Percentiles rank a stretch among this genome's conserved stretches.
phyloP scores from a whole-genome alignment of 2,329 filamentous ascomycete species.

The Metarhizium guizhouense region DNA sequence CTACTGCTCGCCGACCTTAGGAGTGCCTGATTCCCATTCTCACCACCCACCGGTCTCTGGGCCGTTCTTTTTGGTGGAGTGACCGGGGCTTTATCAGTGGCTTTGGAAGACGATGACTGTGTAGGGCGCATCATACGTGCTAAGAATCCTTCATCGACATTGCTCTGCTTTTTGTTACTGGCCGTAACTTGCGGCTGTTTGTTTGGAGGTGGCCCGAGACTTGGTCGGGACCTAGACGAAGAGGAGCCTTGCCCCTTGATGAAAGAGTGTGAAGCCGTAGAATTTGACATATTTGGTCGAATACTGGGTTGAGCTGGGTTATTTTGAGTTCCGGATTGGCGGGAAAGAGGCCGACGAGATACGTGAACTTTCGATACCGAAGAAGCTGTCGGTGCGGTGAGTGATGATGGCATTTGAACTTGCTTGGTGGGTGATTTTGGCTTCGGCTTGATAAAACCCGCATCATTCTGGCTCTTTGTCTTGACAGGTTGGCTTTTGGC shows the following conservation, averaged over 20 bases:
- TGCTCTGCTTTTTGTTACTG: slow-evolving; percentile 31
- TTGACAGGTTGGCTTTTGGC: slow-evolving; percentile 37
- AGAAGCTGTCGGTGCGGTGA: slow-evolving; percentile 61
- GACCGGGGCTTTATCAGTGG: slow-evolving; percentile 48
- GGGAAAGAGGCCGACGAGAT: slow-evolving; percentile 14
- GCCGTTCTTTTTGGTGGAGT: slow-evolving; percentile 38
- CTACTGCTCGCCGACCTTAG: slow-evolving; percentile 1
- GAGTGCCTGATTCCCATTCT: neutral
- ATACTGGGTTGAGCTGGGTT: slow-evolving; percentile 11
- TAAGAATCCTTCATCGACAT: slow-evolving; percentile 61
- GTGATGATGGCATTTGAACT: slow-evolving; percentile 54
- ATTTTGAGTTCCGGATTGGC: slow-evolving; percentile 25
- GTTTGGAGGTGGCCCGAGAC: slow-evolving; percentile 50
- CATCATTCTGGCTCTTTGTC: slow-evolving; percentile 25
- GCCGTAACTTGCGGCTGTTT: slow-evolving; percentile 22
- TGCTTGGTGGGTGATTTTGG: slow-evolving; percentile 62
- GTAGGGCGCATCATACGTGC: slow-evolving; percentile 79
- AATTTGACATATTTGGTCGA: slow-evolving; percentile 14
- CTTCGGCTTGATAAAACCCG: slow-evolving; percentile 48
- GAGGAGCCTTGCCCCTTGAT: slow-evolving; percentile 39
- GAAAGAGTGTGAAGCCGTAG: slow-evolving; percentile 4
- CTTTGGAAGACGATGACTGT: slow-evolving; percentile 58
- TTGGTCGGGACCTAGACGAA: slow-evolving; percentile 37
- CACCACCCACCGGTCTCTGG: slow-evolving; percentile 8
- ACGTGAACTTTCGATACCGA: slow-evolving; percentile 51